A percentile compares a stretch with the other conserved stretches of the same genome.
Evolutionary conservation across 2,329 filamentous ascomycete species (phyloP).

Genomic region (Akanthomyces muscarius): DNA sequence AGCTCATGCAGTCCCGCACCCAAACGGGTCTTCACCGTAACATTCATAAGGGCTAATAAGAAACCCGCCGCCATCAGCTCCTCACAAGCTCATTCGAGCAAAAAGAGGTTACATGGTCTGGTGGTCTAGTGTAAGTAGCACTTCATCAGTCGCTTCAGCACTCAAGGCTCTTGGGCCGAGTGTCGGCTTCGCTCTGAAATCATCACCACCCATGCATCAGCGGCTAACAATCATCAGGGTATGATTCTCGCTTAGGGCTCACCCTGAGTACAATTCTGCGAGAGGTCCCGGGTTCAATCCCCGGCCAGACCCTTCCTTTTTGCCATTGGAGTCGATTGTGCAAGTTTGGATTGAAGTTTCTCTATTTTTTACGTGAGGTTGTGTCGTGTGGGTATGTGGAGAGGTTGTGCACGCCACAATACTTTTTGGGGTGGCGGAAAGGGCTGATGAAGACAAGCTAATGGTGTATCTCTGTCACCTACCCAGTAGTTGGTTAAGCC

Average conservation of each 20-base stretch:
- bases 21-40: not conserved
- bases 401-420: not conserved
- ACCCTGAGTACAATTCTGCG: slow-evolving; percentile 30
- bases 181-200: not conserved
- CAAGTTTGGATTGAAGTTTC: not conserved
- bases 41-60: slow-evolving; percentile 12
- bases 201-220: slow-evolving; percentile 21
- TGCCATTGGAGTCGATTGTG: not conserved
- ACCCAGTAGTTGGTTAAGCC: too few relatives aligned
- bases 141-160: not conserved
- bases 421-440: not conserved
- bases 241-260: slow-evolving; percentile 32
- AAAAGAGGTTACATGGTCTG: slow-evolving; percentile 9
- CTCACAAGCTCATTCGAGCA: slow-evolving; percentile 3
- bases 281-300: slow-evolving; percentile 46
- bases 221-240: slow-evolving; percentile 22
- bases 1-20: not conserved
- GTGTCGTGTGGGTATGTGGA: not conserved
- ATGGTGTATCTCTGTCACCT: not conserved
- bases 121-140: slow-evolving; percentile 18
- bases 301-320: slow-evolving; percentile 40
- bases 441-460: not conserved
- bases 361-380: not conserved
- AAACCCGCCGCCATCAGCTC: slow-evolving; percentile 17
- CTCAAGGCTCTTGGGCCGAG: not conserved